Percentiles rank a stretch among this genome's conserved stretches.
phyloP scores from a whole-genome alignment of 306 rosid species.

The Prunus mume region DNA sequence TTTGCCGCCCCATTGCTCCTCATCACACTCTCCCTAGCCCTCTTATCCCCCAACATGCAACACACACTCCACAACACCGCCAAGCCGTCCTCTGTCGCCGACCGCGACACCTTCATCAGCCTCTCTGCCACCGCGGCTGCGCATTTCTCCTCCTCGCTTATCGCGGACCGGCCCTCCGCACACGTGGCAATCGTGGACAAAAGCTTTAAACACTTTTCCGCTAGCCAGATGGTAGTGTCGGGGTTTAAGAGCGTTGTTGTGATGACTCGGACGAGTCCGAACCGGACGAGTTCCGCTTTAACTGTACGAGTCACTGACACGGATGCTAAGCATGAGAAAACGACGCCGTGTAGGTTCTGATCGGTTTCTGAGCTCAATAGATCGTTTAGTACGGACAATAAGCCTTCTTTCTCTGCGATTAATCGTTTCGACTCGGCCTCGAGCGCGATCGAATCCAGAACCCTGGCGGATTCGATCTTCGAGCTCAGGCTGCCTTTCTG shows the following conservation, averaged over 20 bases:
- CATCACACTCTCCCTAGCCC: constrained; percentile 40
- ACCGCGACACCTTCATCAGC: constrained; percentile 36
- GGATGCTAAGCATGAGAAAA: constrained; percentile 30
- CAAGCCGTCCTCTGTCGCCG: constrained; percentile 49
- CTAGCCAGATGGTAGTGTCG: constrained; percentile 2
- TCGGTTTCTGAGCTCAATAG: constrained; percentile 17
- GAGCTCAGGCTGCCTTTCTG: constrained; percentile 29
- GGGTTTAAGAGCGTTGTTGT: constrained; percentile 17
- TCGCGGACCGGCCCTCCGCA: constrained; percentile 49
- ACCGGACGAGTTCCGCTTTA: constrained; percentile 38
- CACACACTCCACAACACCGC: constrained; percentile 51
- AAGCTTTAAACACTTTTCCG: constrained; percentile 34
- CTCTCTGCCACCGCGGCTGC: constrained; percentile 36
- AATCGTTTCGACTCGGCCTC: constrained; percentile 38
- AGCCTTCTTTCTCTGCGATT: constrained; percentile 32
- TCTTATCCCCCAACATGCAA: constrained; percentile 40
- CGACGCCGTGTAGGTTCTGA: constrained; percentile 25
- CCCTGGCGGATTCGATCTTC: constrained; percentile 35
- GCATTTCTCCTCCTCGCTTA: constrained; percentile 26
- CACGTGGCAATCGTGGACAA: constrained; percentile 34
- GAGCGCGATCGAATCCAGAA: constrained; percentile 36
- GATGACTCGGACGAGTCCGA: constrained; percentile 28
- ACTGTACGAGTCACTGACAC: constrained; percentile 36
- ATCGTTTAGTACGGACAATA: constrained; percentile 21
- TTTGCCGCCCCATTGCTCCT: constrained; percentile 42